Base-by-base conservation (phyloP, 108 stramenopile species). In the Licmophora abbreviata region DNA sequence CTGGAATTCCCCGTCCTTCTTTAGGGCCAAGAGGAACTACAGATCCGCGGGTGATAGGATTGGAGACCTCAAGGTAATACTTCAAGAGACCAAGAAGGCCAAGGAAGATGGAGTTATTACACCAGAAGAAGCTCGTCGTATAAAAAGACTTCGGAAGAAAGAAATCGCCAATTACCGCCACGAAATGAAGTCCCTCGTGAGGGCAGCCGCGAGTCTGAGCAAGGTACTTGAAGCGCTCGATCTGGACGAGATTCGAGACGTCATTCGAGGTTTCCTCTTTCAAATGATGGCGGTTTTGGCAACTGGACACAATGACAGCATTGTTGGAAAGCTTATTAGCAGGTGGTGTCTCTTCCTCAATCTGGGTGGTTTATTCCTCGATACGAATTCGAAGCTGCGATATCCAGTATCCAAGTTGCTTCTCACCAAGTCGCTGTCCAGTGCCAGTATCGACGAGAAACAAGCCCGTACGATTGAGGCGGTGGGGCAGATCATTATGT, bases 211-310 rank as follows among this genome's bases (percentile, higher is more conserved):
- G 6, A 44, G 11, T 22, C 5, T 41, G 18, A 36, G 51, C 10
- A 11, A 11, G 7, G n/a, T 52, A 33, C 8, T 52, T 21, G 9
- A 18, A 18, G 51, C 21, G 20, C 17, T 52, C 36, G 38, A 52
- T 18, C 12, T 52, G 6, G 51, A 52, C 40, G 51, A 52, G 10
- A 42, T 52, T n/a, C 17, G n/a, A 14, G 51, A 52, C 24, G 40
- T 41, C 24, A 11, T 43, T 21, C 33, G 21, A 42, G 10, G 11
- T 8, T 42, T 52, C 24, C 5, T 15, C 15, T 52, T 52, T 18
- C 51, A 52, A 38, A 17, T 52, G 20, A 9, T 52, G 14, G 51
- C 51, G 6, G 51, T 52, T 10, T 22, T 52, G 6, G 51, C 51
- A 10, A 52, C 35, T 36, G 24, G 24, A 14, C 51, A 52, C 17